These are phyloP conservation scores for Colletotrichum cordylinicola DNA, from an alignment of 2,329 filamentous ascomycete genomes.

Conservation along the genomic window DNA sequence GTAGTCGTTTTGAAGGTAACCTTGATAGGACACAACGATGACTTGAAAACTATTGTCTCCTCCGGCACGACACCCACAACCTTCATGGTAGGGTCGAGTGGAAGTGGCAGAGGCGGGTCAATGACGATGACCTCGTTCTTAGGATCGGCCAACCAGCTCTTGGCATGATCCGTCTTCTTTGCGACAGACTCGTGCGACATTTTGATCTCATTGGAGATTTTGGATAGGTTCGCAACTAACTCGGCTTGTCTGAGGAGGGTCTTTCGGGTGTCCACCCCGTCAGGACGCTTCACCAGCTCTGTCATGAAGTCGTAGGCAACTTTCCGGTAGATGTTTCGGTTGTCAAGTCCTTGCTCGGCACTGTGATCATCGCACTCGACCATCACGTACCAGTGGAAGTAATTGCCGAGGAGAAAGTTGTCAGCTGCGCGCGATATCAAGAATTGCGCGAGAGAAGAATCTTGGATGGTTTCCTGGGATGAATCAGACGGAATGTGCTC, in stretches of 20 bases:
- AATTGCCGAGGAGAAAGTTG: conserved; percentile 92
- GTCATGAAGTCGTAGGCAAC: conserved; percentile 97
- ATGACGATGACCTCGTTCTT: conserved; percentile 88
- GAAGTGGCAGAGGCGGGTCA: conserved; percentile 85
- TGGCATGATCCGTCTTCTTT: conserved; percentile 83
- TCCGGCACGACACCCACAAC: conserved; percentile 83
- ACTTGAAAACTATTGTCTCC: conserved; percentile 93
- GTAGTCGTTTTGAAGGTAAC: conserved; percentile 85
- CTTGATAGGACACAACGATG: conserved; percentile 88
- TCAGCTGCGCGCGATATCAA: conserved; percentile 85
- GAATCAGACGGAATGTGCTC: conserved; percentile 74
- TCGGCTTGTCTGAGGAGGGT: conserved; percentile 87
- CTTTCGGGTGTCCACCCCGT: conserved; percentile 76
- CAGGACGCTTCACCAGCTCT: conserved; percentile 75
- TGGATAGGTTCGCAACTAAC: conserved; percentile 84
- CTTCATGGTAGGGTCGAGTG: conserved; percentile 83
- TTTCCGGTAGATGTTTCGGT: conserved; percentile 87
- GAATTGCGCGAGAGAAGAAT: conserved; percentile 89
- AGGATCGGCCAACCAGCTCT: conserved; percentile 83
- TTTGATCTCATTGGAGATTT: conserved; percentile 88
- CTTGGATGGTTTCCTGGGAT: conserved; percentile 63
- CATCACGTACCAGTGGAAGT: conserved; percentile 98
- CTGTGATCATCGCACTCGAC: conserved; percentile 92
- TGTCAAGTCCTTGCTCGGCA: conserved; percentile 74
- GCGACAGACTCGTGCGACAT: conserved; percentile 78